Percentiles rank a stretch among this genome's conserved stretches.
Conservation (phyloP, 768 basidiomycete genomes). For the Leucosporidium creatinivorum region DNA sequence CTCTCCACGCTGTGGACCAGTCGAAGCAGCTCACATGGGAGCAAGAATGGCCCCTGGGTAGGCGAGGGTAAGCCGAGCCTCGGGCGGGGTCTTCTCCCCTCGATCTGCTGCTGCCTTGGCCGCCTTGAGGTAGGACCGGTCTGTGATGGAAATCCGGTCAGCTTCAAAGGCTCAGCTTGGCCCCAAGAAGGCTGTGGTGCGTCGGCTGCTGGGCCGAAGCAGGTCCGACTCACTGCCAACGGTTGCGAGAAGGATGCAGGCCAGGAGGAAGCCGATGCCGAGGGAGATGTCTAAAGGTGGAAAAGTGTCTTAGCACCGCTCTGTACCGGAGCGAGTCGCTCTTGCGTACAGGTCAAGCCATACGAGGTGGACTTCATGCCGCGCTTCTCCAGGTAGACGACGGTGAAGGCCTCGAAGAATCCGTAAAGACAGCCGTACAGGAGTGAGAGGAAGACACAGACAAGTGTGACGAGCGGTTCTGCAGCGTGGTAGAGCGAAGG, state of each 20-base stretch:
- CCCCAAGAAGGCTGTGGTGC: too few species aligned
- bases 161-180: neutral
- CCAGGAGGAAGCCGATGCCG: slow-evolving; percentile 28
- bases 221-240: slow-evolving; percentile 6
- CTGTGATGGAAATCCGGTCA: neutral
- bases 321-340: too few species aligned
- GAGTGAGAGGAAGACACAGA: slow-evolving; percentile 21
- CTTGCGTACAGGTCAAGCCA: too few species aligned
- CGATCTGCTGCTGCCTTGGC: neutral
- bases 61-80: slow-evolving; percentile 10
- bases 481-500: neutral
- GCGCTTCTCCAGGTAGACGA: slow-evolving; percentile 25
- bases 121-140: neutral
- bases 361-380: slow-evolving; percentile 2
- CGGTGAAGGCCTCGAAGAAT: slow-evolving; percentile 28
- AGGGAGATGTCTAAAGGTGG: slow-evolving; percentile 17
- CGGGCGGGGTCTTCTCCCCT: neutral
- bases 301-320: too few species aligned
- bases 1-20: too few species aligned
- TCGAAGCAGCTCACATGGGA: slow-evolving; percentile 1
- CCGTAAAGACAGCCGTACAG: slow-evolving; percentile 27
- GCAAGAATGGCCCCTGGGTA: slow-evolving; percentile 3
- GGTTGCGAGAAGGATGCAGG: neutral
- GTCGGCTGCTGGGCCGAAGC: neutral
- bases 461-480: slow-evolving; percentile 28